Percentiles rank a stretch among this genome's conserved stretches.
These are phyloP conservation scores for Neoboletus magnificus DNA, from an alignment of 768 basidiomycete species.

Conservation along the genomic window DNA sequence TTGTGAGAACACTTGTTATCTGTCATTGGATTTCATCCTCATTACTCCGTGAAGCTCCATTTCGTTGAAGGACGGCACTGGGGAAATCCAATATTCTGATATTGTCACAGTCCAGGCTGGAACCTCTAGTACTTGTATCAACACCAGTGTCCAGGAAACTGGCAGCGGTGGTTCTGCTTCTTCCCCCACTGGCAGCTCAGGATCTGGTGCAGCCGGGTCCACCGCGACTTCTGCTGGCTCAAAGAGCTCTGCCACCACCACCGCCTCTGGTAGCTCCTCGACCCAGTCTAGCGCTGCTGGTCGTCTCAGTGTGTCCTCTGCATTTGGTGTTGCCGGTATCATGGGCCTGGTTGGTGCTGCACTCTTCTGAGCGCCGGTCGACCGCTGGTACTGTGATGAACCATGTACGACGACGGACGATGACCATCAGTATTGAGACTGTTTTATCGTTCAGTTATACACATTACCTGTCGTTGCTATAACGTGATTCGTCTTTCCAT, in stretches of 20 bases:
- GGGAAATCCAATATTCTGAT: conserved; percentile 50
- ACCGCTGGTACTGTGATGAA: conserved; percentile 4
- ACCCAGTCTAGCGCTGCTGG: conserved; percentile 32
- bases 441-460: conserved; percentile 16
- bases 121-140: conserved; percentile 31
- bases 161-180: neutral
- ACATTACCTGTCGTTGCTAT: conserved; percentile 18
- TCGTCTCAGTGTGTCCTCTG: conserved; percentile 27
- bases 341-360: conserved; percentile 51
- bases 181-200: conserved; percentile 5
- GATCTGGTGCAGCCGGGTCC: neutral
- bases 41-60: conserved; percentile 41
- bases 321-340: conserved; percentile 45
- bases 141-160: conserved; percentile 6
- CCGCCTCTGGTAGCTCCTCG: conserved; percentile 25
- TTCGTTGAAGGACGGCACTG: conserved; percentile 56
- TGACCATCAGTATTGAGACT: conserved; percentile 5
- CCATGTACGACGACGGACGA: conserved; percentile 12
- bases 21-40: neutral
- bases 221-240: neutral
- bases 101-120: conserved; percentile 43
- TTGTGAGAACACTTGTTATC: conserved; percentile 37
- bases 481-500: conserved; percentile 4
- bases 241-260: conserved; percentile 9
- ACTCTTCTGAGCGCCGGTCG: conserved; percentile 36